phyloP scores from a whole-genome alignment of 2,329 filamentous ascomycete genomes.

The Hypoxylon sp. region DNA sequence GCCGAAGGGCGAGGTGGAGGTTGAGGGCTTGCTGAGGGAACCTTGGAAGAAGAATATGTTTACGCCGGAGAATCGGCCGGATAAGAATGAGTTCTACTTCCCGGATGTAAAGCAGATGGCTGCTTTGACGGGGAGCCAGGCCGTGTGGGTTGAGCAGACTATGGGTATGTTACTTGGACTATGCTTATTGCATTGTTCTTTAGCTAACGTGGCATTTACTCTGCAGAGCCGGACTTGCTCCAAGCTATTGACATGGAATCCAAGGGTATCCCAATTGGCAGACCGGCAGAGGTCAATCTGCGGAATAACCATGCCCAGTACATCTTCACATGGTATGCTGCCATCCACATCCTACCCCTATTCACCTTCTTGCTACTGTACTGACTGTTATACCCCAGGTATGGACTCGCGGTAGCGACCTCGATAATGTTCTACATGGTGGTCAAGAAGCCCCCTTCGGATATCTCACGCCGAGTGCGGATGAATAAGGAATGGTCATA shows the following conservation, averaged over 20 bases:
- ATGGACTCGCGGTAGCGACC: constrained; percentile 85
- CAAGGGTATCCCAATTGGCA: constrained; percentile 90
- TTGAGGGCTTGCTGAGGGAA: constrained; percentile 88
- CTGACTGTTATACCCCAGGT: constrained; percentile 69
- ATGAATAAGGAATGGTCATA: constrained; percentile 81
- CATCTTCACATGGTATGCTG: constrained; percentile 94
- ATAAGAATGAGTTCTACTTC: constrained; percentile 91
- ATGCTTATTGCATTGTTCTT: constrained; percentile 3
- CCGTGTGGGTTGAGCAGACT: constrained; percentile 96
- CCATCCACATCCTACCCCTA: constrained; percentile 4
- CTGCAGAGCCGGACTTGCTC: constrained; percentile 81
- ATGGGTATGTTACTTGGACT: constrained; percentile 73
- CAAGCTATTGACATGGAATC: constrained; percentile 80
- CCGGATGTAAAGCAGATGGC: constrained; percentile 96
- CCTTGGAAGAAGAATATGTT: constrained; percentile 99
- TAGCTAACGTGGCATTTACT: constrained; percentile 41
- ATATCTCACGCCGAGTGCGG: constrained; percentile 79
- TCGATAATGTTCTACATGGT: constrained; percentile 98
- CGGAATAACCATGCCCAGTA: constrained; percentile 98
- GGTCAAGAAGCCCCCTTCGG: constrained; percentile 84
- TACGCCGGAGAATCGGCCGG: constrained; percentile 89
- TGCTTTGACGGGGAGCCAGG: constrained; percentile 81
- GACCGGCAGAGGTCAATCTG: constrained; percentile 89
- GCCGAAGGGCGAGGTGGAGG: constrained; percentile 77
- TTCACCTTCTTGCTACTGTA: constrained; percentile 2